Percentiles rank a stretch among this genome's conserved stretches.
Conservation (phyloP, 2,329 filamentous ascomycete genomes). For the Trichophaea hybrida region DNA sequence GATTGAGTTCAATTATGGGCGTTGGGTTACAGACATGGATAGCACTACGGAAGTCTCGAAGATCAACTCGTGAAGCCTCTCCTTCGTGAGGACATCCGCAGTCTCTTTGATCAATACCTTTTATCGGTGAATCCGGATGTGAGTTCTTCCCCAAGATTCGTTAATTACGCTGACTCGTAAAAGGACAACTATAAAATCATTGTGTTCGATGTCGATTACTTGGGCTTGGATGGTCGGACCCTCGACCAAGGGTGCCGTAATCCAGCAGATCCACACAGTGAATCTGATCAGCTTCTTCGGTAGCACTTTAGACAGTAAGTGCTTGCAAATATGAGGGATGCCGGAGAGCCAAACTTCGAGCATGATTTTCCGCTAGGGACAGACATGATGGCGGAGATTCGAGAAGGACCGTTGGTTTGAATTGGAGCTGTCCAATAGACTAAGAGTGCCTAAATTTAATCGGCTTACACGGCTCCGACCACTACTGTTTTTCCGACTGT, state of each 20-base stretch:
- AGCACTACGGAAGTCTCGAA: not conserved
- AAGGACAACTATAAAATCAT: conserved; percentile 18
- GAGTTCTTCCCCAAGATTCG: conserved; percentile 2
- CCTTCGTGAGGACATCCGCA: conserved; percentile 1
- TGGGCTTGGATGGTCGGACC: conserved; percentile 9
- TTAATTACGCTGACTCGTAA: not conserved
- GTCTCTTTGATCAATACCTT: conserved; percentile 14
- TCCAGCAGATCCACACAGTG: not conserved
- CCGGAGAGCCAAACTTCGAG: conserved; percentile 8
- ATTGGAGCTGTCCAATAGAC: no score
- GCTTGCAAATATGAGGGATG: conserved; percentile 6
- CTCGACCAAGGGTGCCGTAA: conserved; percentile 16
- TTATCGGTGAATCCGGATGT: conserved; percentile 14
- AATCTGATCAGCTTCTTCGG: not conserved
- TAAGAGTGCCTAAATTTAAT: no score
- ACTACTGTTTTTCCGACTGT: no score
- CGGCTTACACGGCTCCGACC: no score
- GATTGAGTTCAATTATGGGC: conserved; percentile 5
- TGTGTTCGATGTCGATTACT: conserved; percentile 11
- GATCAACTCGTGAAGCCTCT: conserved; percentile 9
- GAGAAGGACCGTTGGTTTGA: no score
- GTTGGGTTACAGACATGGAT: conserved; percentile 9
- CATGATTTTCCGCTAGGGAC: no score
- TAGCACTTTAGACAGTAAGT: conserved; percentile 1
- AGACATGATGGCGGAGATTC: no score